Conservation (phyloP, 2,329 filamentous ascomycete species). For the Plectosphaerella sp. region DNA sequence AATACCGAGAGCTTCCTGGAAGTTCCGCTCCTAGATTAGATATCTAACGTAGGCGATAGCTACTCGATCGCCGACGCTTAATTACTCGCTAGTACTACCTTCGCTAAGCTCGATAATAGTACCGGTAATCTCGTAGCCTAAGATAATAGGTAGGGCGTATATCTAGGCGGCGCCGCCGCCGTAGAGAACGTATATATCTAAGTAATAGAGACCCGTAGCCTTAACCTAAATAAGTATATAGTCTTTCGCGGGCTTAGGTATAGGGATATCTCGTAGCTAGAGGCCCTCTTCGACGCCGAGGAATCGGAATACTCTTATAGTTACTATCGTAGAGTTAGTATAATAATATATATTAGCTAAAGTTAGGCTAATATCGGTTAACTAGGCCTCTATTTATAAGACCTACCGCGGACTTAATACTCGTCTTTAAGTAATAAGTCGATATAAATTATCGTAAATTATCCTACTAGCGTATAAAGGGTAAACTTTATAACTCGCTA, state of each 20-base stretch:
- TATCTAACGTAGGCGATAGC: slow-evolving; percentile 8
- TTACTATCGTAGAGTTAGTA: not conserved
- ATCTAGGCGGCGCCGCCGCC: slow-evolving; percentile 9
- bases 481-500: no score
- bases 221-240: slow-evolving; percentile 4
- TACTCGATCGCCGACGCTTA: slow-evolving; percentile 2
- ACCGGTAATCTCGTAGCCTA: slow-evolving; percentile 8
- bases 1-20: slow-evolving; percentile 5
- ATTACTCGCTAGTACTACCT: not conserved
- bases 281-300: slow-evolving; percentile 3
- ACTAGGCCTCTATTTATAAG: no score
- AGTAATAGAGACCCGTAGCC: slow-evolving; percentile 8
- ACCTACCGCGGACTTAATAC: no score
- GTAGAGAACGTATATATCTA: slow-evolving; percentile 8
- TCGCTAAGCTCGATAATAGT: not conserved
- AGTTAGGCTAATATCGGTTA: no score
- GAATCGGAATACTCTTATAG: slow-evolving; percentile 6
- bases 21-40: slow-evolving; percentile 3
- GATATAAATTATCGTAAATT: no score
- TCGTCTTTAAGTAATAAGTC: no score
- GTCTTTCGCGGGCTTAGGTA: not conserved
- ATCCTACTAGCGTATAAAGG: no score
- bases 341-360: no score
- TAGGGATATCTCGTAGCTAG: not conserved
- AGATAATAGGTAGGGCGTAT: slow-evolving; percentile 3